Conservation (phyloP, 2,329 filamentous ascomycete species). For the Sclerotinia spermophila region DNA sequence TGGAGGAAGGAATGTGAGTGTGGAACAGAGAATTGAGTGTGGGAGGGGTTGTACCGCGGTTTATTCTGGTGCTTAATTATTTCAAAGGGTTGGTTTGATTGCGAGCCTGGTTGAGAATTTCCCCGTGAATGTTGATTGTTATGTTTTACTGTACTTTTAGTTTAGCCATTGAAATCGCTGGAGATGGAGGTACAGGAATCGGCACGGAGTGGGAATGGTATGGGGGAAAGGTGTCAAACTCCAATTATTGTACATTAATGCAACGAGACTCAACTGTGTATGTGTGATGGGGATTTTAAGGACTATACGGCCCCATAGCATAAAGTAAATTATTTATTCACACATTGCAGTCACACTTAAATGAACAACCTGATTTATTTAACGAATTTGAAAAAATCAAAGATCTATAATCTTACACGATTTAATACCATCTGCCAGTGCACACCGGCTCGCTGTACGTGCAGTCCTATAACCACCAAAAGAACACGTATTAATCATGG, state of each 20-base stretch:
- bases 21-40: constrained; percentile 88
- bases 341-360: constrained; percentile 2
- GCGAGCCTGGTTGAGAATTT: neutral
- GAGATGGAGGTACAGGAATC: neutral
- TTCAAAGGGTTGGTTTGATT: neutral
- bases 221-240: neutral
- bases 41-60: constrained; percentile 78
- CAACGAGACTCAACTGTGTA: constrained; percentile 2
- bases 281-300: neutral
- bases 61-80: constrained; percentile 56
- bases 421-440: neutral
- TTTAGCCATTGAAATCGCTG: neutral
- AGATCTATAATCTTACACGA: constrained; percentile 21
- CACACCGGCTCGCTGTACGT: neutral
- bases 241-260: neutral
- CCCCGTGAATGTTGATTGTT: neutral
- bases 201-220: neutral
- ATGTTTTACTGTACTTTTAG: constrained; percentile 6
- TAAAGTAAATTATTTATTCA: neutral
- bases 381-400: constrained; percentile 13
- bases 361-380: neutral
- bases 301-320: neutral
- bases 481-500: constrained; percentile 11
- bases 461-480: constrained; percentile 1
- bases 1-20: constrained; percentile 64